A percentile compares a stretch with the other conserved stretches of the same genome.
Evolutionary conservation across 192 early-diverging fungal genomes (phyloP).

Genomic region (Podila minutissima): DNA sequence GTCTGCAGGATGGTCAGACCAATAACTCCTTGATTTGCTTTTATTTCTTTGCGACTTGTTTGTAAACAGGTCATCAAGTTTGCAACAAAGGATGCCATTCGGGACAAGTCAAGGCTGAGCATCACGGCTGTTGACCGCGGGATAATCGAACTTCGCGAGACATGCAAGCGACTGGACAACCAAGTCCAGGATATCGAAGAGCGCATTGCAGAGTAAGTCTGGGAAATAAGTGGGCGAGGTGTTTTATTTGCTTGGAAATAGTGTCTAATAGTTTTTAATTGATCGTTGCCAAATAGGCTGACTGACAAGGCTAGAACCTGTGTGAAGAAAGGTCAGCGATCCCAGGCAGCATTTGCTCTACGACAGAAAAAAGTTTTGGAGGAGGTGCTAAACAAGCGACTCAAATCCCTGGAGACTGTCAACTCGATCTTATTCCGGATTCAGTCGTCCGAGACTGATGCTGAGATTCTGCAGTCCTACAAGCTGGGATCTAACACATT

Average conservation of each 20-base stretch:
- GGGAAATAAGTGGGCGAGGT: too few species aligned
- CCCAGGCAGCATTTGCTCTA: conserved; percentile 64
- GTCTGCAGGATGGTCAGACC: neutral
- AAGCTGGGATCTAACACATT: conserved; percentile 67
- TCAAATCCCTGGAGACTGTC: conserved; percentile 66
- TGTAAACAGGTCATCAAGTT: conserved; percentile 44
- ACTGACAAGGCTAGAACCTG: conserved; percentile 51
- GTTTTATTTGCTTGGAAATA: too few species aligned
- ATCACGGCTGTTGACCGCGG: conserved; percentile 68
- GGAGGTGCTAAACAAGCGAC: conserved; percentile 62
- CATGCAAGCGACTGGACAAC: conserved; percentile 54
- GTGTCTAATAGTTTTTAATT: too few species aligned
- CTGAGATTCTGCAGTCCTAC: conserved; percentile 70
- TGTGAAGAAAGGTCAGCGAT: conserved; percentile 55
- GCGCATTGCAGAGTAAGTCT: conserved; percentile 61
- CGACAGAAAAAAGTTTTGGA: conserved; percentile 63
- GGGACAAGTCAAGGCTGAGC: conserved; percentile 33
- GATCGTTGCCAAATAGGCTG: conserved; percentile 19
- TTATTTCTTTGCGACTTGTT: neutral
- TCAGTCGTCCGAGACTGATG: conserved; percentile 68
- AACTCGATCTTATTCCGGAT: conserved; percentile 71
- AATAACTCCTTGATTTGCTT: neutral
- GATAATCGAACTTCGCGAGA: conserved; percentile 64
- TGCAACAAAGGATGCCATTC: conserved; percentile 31
- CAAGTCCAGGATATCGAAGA: conserved; percentile 71